A percentile compares a stretch with the other conserved stretches of the same genome.
phyloP scores from a whole-genome alignment of 305 asterid genomes.

The Fraxinus floribunda region DNA sequence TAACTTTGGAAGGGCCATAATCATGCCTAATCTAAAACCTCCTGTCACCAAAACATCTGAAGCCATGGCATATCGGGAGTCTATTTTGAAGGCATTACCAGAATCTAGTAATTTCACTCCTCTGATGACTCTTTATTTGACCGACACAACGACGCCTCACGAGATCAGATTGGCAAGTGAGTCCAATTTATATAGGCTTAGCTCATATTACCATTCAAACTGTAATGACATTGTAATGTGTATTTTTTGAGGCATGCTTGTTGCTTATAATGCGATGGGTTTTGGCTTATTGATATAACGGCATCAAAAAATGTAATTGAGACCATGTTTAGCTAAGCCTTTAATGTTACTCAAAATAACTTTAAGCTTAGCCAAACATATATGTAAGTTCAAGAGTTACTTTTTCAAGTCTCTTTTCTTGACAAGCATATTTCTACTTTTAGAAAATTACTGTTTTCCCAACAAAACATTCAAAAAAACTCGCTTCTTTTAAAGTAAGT shows the following conservation, averaged over 20 bases:
- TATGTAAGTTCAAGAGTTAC: background rate
- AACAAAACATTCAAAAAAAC: background rate
- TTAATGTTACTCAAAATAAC: background rate
- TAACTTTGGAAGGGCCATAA: slow-evolving; percentile 84
- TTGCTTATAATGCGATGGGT: background rate
- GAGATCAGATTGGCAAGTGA: slow-evolving; percentile 86
- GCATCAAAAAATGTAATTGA: background rate
- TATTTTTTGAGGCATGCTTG: background rate
- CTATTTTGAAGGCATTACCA: slow-evolving; percentile 70
- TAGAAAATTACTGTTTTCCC: background rate
- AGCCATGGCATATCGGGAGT: slow-evolving; percentile 67
- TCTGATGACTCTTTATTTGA: slow-evolving; percentile 92
- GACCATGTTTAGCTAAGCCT: background rate
- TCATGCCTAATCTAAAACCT: slow-evolving; percentile 91
- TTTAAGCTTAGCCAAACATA: background rate
- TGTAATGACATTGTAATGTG: background rate
- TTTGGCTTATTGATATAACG: background rate
- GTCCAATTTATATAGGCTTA: slow-evolving; percentile 21
- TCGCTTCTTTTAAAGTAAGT: background rate
- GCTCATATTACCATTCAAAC: background rate
- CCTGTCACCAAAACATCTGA: slow-evolving; percentile 82
- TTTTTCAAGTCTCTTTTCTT: background rate
- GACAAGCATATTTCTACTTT: background rate
- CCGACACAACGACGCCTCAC: slow-evolving; percentile 70
- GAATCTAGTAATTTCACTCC: slow-evolving; percentile 62